Evolutionary conservation across 257 asterid species (phyloP).

Genomic region (Solanum lignicaule): DNA sequence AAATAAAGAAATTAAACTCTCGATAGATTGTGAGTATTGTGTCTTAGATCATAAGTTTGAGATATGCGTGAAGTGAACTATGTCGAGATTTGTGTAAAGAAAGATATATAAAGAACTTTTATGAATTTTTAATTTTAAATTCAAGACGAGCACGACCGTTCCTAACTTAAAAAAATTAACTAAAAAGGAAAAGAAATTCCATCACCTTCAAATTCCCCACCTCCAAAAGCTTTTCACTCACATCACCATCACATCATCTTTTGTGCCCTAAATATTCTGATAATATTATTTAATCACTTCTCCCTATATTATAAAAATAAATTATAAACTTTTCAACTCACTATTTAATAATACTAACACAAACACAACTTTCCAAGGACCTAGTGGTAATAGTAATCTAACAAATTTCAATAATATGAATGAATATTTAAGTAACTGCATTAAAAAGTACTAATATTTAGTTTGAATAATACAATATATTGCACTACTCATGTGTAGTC

Average conservation of each 20-base stretch:
- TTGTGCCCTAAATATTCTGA: constrained; percentile 3
- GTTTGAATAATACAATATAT: not conserved
- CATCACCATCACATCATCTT: constrained; percentile 38
- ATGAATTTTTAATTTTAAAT: no score
- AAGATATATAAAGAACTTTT: not conserved
- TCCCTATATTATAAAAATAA: constrained; percentile 1
- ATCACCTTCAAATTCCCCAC: not conserved
- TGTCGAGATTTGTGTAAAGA: accelerated
- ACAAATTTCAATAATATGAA: not conserved
- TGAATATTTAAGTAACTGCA: not conserved
- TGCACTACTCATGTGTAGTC: not conserved
- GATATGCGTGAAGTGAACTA: accelerated
- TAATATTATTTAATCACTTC: not conserved
- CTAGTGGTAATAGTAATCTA: not conserved
- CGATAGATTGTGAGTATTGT: accelerated
- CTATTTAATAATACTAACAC: not conserved
- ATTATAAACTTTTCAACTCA: not conserved
- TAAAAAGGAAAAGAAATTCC: not conserved
- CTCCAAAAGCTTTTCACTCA: constrained; percentile 1
- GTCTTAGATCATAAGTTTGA: not conserved
- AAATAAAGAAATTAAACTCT: no score
- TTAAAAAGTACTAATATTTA: not conserved
- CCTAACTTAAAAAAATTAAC: no score
- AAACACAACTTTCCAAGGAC: not conserved
- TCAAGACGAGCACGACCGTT: not conserved